Evolutionary conservation across 345 rosid species (phyloP), one percentile per base, ranked within the genome.

Genomic region (Camelina hispida): DNA sequence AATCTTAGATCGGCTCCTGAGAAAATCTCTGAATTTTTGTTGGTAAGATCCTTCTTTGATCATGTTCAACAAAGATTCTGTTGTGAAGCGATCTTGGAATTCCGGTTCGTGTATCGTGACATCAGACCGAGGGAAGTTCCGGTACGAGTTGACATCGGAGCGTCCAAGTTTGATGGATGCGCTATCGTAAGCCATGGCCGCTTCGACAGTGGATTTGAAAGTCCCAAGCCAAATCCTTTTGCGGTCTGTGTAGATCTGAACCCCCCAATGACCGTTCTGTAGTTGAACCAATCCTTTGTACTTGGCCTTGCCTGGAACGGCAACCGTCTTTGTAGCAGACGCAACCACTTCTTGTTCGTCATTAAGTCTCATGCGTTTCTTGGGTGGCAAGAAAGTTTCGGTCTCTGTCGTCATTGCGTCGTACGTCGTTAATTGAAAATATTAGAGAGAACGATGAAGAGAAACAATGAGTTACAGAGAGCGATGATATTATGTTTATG

Each of bases 221-320:
- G 95, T 89, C 0, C 95, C 92, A 1, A 89, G 87, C 90, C 95
- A 88, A n/a, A 82, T 75, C n/a, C 88, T 77, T 20, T 72, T 76
- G 56, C 75, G 82, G 48, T 85, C 65, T 42, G 80, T 74, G 65
- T 87, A 87, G 18, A 87, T 84, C 75, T 87, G 94, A 20, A 86
- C 85, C 4, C 92, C 95, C 87, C 87, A 87, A 6, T 75, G 65
- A 11, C 89, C 91, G 55, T 82, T 83, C n/a, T 68, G 84, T 3
- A 81, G 88, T 0, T 79, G 80, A 18, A 87, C 85, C 6, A 89
- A 89, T 5, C 92, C 92, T 75, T 84, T 86, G 66, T 78, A 84
- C 69, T 62, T 83, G 2, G 77, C 38, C 3, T 71, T 68, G n/a
- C 46, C 46, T 17, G 30, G 20, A 9, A 16, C 18, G 16, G 5